Evolutionary conservation across 768 basidiomycete genomes (phyloP), one percentile per base, ranked within the genome.

Genomic region (Calocybe indica): DNA sequence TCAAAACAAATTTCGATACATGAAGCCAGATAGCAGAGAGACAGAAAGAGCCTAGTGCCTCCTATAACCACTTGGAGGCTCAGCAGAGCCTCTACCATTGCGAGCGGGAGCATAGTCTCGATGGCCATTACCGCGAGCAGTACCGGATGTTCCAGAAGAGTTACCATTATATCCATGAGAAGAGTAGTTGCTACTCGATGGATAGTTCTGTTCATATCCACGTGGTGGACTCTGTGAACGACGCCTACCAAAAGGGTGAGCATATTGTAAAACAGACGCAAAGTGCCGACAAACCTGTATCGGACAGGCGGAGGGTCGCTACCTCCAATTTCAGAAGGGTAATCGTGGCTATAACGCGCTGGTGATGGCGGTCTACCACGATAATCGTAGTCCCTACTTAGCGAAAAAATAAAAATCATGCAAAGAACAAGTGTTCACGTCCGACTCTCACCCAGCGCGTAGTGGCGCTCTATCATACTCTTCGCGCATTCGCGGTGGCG

Each of bases 181-280:
- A 46, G 58, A 61, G 22, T 22, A 22, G 22, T 22, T 22, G 22
- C 22, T 22, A 22, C 22, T 22, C 22, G 22, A 22, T 41, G 74
- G 59, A 56, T 82, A 81, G 36, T 67, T 62, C 50, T 62, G 56
- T 43, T 84, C 81, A 63, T 83, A 84, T 6, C 62, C 43, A 43
- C 78, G 67, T 37, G 76, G 74, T 47, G 83, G 84, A 56, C 87
- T 89, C 56, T 80, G 74, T 32, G 88, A 90, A 45, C 87, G 83
- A 55, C 87, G 83, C 48, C 85, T 85, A 22, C 22, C 22, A 45
- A 45, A 49, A 42, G 28, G 5, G 44, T 11, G 37, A 49, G 34
- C 41, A 54, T 13, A 6, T 11, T 22, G 22, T 4, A 22, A 4
- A 4, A 22, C 22, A 22, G 22, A 22, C 4, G 22, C 22, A 22